Evolutionary conservation across 495 filamentous ascomycete genomes (phyloP).

Genomic region (Aspergillus hancockii): DNA sequence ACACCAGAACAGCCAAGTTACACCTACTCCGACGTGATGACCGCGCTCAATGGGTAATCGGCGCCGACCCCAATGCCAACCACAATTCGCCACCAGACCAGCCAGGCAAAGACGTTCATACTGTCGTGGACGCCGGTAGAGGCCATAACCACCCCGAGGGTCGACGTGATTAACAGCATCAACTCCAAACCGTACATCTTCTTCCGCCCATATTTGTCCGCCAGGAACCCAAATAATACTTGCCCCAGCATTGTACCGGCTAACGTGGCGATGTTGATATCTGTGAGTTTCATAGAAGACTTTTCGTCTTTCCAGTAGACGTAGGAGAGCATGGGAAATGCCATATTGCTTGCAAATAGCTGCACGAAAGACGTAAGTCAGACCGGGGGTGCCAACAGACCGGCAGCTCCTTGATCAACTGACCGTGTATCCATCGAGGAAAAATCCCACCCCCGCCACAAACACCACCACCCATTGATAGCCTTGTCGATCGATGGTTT

Average conservation of each 20-base stretch:
- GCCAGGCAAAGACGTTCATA: conserved; percentile 58
- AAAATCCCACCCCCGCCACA: conserved; percentile 67
- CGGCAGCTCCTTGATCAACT: conserved; percentile 9
- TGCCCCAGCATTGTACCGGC: conserved; percentile 60
- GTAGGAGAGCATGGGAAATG: conserved; percentile 60
- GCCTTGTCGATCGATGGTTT: conserved; percentile 49
- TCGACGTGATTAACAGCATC: conserved; percentile 55
- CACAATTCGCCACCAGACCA: conserved; percentile 59
- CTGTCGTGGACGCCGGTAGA: conserved; percentile 41
- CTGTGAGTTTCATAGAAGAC: conserved; percentile 38
- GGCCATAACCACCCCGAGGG: conserved; percentile 56
- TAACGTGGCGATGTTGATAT: conserved; percentile 63
- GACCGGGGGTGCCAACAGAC: background rate
- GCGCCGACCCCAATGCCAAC: conserved; percentile 60
- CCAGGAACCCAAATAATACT: conserved; percentile 62
- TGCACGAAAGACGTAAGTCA: conserved; percentile 14
- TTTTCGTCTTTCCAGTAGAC: conserved; percentile 59
- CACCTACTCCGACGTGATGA: conserved; percentile 61
- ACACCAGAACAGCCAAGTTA: background rate
- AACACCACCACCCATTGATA: conserved; percentile 53
- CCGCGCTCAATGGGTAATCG: conserved; percentile 57
- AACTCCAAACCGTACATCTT: conserved; percentile 66
- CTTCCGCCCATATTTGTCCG: conserved; percentile 62
- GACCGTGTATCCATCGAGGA: conserved; percentile 70
- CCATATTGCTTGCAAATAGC: conserved; percentile 65